phyloP scores from a whole-genome alignment of 805 yeast genomes.

The Spathaspora girioi region DNA sequence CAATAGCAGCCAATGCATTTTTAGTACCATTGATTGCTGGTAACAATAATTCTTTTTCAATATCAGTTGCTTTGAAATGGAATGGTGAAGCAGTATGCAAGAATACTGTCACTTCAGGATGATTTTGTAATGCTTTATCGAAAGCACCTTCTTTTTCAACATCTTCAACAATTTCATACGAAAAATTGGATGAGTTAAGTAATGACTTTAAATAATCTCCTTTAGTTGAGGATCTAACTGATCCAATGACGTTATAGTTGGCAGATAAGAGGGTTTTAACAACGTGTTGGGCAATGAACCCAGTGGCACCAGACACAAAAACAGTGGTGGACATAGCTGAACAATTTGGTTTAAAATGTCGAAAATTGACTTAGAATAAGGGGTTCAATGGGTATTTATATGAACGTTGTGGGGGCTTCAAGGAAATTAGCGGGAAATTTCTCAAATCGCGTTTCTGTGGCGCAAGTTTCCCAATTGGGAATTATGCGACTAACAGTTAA shows the following conservation, averaged over 20 bases:
- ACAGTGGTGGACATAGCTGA: slow-evolving; percentile 20
- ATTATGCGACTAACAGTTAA: background rate
- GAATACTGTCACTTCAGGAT: slow-evolving; percentile 51
- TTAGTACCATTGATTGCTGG: slow-evolving; percentile 59
- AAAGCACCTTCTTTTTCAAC: slow-evolving; percentile 45
- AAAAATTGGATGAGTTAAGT: slow-evolving; percentile 25
- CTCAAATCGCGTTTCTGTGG: background rate
- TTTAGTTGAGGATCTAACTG: slow-evolving; percentile 46
- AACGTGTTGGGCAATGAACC: slow-evolving; percentile 52
- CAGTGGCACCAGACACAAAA: slow-evolving; percentile 53
- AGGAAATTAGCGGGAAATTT: background rate
- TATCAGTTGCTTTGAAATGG: slow-evolving; percentile 38
- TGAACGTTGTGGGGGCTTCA: background rate
- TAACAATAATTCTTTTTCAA: slow-evolving; percentile 47
- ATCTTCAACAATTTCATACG: slow-evolving; percentile 46
- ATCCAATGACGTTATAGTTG: slow-evolving; percentile 47
- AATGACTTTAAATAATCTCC: slow-evolving; percentile 30
- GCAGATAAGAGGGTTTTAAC: slow-evolving; percentile 37
- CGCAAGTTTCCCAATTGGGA: background rate
- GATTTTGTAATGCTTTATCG: slow-evolving; percentile 40
- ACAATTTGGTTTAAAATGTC: background rate
- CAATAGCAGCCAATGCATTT: slow-evolving; percentile 48
- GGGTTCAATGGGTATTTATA: background rate
- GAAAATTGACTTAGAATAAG: background rate
- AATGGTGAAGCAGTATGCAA: slow-evolving; percentile 64